A percentile compares a stretch with the other conserved stretches of the same genome.
These are phyloP conservation scores for Aspergillus ochraceoroseus DNA, from an alignment of 2,329 filamentous ascomycete species.

Conservation along the genomic window DNA sequence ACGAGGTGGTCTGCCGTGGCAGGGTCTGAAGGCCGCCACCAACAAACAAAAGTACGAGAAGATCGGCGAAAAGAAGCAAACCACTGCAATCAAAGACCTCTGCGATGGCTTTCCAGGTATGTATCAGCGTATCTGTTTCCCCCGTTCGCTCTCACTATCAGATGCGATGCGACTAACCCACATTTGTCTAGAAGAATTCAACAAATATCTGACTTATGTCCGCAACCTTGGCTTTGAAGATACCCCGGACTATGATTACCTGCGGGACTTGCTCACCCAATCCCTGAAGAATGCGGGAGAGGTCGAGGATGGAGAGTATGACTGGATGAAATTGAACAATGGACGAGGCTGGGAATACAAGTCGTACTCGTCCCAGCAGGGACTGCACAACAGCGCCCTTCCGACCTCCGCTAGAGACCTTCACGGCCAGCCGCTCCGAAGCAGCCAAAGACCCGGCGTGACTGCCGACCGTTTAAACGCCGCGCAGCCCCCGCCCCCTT, in stretches of 20 bases:
- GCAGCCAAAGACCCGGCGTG: slow-evolving; percentile 58
- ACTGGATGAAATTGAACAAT: slow-evolving; percentile 98
- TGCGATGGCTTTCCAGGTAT: slow-evolving; percentile 85
- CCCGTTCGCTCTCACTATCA: not conserved
- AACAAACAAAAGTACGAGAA: slow-evolving; percentile 99
- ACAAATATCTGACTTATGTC: slow-evolving; percentile 94
- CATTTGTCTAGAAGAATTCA: slow-evolving; percentile 70
- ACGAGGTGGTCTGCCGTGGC: slow-evolving; percentile 62
- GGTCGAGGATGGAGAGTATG: slow-evolving; percentile 95
- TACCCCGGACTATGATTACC: slow-evolving; percentile 95
- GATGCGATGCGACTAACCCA: slow-evolving; percentile 30
- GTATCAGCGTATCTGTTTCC: slow-evolving; percentile 11
- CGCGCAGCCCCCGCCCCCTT: slow-evolving; percentile 82
- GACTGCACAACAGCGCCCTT: slow-evolving; percentile 69
- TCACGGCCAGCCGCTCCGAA: slow-evolving; percentile 62
- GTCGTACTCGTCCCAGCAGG: slow-evolving; percentile 63
- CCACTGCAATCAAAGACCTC: slow-evolving; percentile 90
- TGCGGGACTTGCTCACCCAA: slow-evolving; percentile 93
- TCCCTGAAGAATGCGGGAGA: slow-evolving; percentile 91
- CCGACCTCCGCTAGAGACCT: slow-evolving; percentile 81
- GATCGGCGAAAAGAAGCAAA: slow-evolving; percentile 99
- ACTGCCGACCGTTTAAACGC: slow-evolving; percentile 89
- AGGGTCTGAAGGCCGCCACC: slow-evolving; percentile 63
- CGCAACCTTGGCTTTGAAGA: slow-evolving; percentile 98
- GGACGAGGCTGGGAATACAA: slow-evolving; percentile 89